Base-by-base conservation (phyloP, 306 rosid genomes). In the Acacia acuminata region DNA sequence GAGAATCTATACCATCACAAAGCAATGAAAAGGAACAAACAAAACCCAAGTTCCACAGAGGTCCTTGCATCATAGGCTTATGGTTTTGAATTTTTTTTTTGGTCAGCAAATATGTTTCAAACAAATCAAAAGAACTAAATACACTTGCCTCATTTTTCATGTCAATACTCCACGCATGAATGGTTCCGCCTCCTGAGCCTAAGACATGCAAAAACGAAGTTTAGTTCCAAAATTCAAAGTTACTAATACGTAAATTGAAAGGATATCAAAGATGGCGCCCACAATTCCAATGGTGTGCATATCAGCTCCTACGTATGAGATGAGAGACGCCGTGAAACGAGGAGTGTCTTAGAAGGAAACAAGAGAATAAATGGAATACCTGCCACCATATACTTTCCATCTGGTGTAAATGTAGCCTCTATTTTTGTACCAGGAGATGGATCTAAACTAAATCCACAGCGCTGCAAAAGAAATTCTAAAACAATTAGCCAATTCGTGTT, bases 371-470 rank as follows among this genome's bases (percentile, higher is more conserved):
- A 82, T 36, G 20, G 34, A 15, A 60, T 84, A 95, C 99, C 99
- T 92, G 99, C 96, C 34, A 96, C 76, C 48, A 93, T 85, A 68
- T 96, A 96, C 81, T 92, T 93, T 71, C 99, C 99, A 72, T 96
- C 99, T 75, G 98, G 99, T 25, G 97, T 93, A 84, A 96, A 93
- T 43, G 99, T 92, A 64, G 98, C 99, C 88, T 96, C 99, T 67
- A 92, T 89, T 66, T 84, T 84, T 68, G 91, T 77, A 66, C 89
- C 91, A 24, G 91, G 92, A 76, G 98, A 96, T 67, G 99, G 93
- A 82, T 96, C 99, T 93, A 96, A 83, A 82, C 92, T 96, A 90
- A 89, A 93, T 71, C 99, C 99, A 79, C 97, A 93, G 47, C 94
- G 99, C 98, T 95, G 91, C 80, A 77, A 77, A 83, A 78, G 42